Base-by-base conservation (phyloP, 1,284 basidiomycete species). In the Ceratobasidium sp. region DNA sequence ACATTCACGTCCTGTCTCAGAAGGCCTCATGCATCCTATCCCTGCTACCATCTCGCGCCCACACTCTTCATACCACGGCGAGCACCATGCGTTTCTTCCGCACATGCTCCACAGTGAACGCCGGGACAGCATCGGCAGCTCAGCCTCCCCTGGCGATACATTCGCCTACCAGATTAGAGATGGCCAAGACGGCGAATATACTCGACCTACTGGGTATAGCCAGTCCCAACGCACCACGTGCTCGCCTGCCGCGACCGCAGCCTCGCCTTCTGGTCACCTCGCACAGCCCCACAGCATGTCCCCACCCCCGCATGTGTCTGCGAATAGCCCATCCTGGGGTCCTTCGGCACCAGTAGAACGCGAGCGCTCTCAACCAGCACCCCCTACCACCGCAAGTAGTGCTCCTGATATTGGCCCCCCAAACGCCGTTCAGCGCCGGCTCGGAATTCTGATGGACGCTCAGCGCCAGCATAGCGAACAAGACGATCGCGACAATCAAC, bases 401-500 rank as follows among this genome's bases (percentile, higher is more conserved):
- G 48, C 24, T n/a, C 49, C 48, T 14, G 64, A 34, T 8, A 34
- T 66, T 27, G 64, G 64, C n/a, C 37, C 29, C n/a, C 24, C 49
- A 22, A 34, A 66, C 14, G 34, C 64, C 14, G 64, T 66, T 13
- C 64, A 49, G n/a, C 64, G 54, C 43, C 54, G 53, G 29, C 54
- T 61, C 41, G 31, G 43, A 8, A 61, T 58, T 24, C 56, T 61
- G 56, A 54, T 14, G 37, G 54, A 61, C n/a, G 14, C 53, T 24
- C 68, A 71, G 56, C 39, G 41, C 24, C 54, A 61, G n/a, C 56
- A 31, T 9, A 61, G 14, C 56, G 68, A 49, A 61, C 56, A 59
- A 61, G 31, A 19, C 16, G 27, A 71, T 22, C 37, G 29, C 14
- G 22, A 27, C 43, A n/a, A 62, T 61, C 19, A 14, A 31, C 27